Base-by-base conservation (phyloP, 2,329 filamentous ascomycete genomes). In the Diplodia seriata region DNA sequence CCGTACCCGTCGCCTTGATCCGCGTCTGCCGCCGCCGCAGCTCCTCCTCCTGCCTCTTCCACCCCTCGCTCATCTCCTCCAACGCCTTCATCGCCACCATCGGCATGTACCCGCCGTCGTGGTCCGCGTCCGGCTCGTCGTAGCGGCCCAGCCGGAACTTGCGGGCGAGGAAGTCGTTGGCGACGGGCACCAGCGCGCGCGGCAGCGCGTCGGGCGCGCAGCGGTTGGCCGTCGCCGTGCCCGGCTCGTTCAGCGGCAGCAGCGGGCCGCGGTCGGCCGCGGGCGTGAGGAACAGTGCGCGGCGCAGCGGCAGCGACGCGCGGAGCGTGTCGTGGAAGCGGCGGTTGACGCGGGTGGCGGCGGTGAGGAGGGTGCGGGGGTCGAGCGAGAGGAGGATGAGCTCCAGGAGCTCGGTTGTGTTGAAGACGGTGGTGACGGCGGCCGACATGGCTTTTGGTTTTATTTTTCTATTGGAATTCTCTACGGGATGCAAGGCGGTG, bases 41-140 rank as follows among this genome's bases (percentile, higher is more conserved):
- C 12, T 26, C 12, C 43, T 62, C 40, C 40, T 33, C 31, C 26
- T 26, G 26, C 31, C 7, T 33, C 31, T 7, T 11, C n/a, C 23
- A 26, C 14, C 43, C 29, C 40, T 20, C 57, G 12, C 43, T 8
- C 43, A 63, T 18, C 12, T 51, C n/a, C 1, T 63, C 29, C 29
- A 63, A 14, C 59, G 47, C 38, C 59, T 33, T 31, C 31, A 63
- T 36, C 38, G 66, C 53, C 47, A 68, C 66, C 66, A 68, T 68
- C 20, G 66, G 56, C 55, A 68, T 61, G 49, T 62, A 68, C 7
- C 66, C 66, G 43, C 66, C 66, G 15, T 68, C 66, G 47, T 62
- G 38, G 12, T 54, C 56, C 29, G 23, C 33, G 15, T 62, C 66
- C 9, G 66, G 66, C 11, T 67, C 56, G 55, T 67, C 56, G 43